Conservation (phyloP, 441 rosid genomes). For the Arabidopsis lyrata region DNA sequence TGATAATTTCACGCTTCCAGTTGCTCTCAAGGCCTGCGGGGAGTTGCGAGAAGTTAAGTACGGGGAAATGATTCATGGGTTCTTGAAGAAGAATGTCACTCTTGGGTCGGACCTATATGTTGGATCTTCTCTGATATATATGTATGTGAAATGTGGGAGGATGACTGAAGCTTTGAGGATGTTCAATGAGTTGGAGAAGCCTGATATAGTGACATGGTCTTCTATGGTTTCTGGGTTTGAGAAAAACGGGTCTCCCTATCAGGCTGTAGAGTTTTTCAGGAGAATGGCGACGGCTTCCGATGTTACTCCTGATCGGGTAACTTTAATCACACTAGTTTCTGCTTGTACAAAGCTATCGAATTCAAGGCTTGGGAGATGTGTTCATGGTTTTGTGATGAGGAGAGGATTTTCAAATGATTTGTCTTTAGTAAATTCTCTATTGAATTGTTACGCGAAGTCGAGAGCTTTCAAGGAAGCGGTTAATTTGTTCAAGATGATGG, state of each 20-base stretch:
- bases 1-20: slow-evolving; percentile 53
- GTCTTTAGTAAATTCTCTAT: slow-evolving; percentile 51
- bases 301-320: slow-evolving; percentile 46
- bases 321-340: slow-evolving; percentile 55
- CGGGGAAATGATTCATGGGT: slow-evolving; percentile 55
- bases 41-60: slow-evolving; percentile 45
- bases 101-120: slow-evolving; percentile 50
- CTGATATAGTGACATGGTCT: slow-evolving; percentile 61
- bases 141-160: slow-evolving; percentile 54
- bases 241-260: slow-evolving; percentile 48
- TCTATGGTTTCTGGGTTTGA: slow-evolving; percentile 61
- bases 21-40: slow-evolving; percentile 55
- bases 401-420: slow-evolving; percentile 49
- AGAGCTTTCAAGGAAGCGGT: slow-evolving; percentile 44
- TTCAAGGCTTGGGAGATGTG: slow-evolving; percentile 57
- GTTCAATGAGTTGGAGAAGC: slow-evolving; percentile 52
- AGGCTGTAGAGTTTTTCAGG: slow-evolving; percentile 53
- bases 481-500: slow-evolving; percentile 50
- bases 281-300: slow-evolving; percentile 43
- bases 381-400: slow-evolving; percentile 54
- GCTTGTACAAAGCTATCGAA: slow-evolving; percentile 51
- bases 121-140: slow-evolving; percentile 55
- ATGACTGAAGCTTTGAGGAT: slow-evolving; percentile 49
- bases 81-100: slow-evolving; percentile 44
- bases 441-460: slow-evolving; percentile 58